Evolutionary conservation across 768 basidiomycete genomes (phyloP).

Genomic region (Agaricus subrufescens): DNA sequence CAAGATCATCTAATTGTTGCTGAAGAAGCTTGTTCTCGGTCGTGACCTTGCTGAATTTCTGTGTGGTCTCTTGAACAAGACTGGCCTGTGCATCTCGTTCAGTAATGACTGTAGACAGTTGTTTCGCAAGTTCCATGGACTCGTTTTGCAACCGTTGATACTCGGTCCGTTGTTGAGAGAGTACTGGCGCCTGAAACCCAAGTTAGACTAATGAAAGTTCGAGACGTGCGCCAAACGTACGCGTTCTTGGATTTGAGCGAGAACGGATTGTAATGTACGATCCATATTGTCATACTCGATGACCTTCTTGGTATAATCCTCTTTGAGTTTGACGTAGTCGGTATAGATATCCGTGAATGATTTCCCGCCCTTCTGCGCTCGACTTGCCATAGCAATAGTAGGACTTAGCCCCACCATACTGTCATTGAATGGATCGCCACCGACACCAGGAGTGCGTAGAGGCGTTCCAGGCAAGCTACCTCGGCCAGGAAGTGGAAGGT

Average conservation of each 20-base stretch:
- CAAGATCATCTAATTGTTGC: slow-evolving; percentile 77
- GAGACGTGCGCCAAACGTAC: slow-evolving; percentile 35
- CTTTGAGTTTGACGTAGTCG: slow-evolving; percentile 83
- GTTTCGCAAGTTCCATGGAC: slow-evolving; percentile 72
- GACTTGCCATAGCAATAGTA: slow-evolving; percentile 82
- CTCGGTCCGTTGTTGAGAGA: slow-evolving; percentile 86
- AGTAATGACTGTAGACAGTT: slow-evolving; percentile 68
- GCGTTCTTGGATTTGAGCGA: slow-evolving; percentile 89
- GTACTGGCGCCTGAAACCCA: slow-evolving; percentile 71
- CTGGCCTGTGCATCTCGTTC: slow-evolving; percentile 68
- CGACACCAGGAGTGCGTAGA: slow-evolving; percentile 30
- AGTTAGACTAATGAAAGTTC: not conserved
- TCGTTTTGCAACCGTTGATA: slow-evolving; percentile 82
- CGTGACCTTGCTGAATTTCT: slow-evolving; percentile 54
- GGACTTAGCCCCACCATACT: slow-evolving; percentile 75
- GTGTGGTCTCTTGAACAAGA: slow-evolving; percentile 52
- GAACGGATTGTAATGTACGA: slow-evolving; percentile 69
- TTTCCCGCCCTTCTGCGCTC: slow-evolving; percentile 76
- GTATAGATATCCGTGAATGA: slow-evolving; percentile 94
- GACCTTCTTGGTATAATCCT: slow-evolving; percentile 71
- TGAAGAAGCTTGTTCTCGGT: slow-evolving; percentile 66
- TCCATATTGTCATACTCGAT: slow-evolving; percentile 86
- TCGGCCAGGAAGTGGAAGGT: slow-evolving; percentile 51
- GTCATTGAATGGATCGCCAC: slow-evolving; percentile 40
- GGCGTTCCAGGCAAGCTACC: slow-evolving; percentile 47